These are phyloP conservation scores for Mariannaea sp. DNA, from an alignment of 2,329 filamentous ascomycete genomes.

Conservation along the genomic window DNA sequence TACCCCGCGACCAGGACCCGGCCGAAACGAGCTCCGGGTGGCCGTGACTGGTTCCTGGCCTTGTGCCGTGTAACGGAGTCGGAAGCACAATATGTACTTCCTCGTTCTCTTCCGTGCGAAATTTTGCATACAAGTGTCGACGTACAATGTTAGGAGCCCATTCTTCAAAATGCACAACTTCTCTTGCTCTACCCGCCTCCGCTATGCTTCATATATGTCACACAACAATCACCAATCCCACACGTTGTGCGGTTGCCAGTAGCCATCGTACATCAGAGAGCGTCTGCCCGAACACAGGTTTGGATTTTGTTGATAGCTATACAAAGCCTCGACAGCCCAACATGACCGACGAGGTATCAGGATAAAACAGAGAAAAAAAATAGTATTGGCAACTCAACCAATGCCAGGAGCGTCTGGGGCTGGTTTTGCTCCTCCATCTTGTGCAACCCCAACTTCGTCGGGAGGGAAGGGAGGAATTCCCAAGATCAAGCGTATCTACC, in stretches of 20 bases:
- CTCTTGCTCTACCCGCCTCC: too few relatives aligned
- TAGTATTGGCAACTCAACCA: constrained; percentile 12
- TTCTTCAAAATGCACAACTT: too few relatives aligned
- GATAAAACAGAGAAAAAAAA: constrained; percentile 3
- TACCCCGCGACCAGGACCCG: background rate
- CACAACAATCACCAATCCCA: constrained; percentile 3
- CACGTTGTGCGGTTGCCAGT: background rate
- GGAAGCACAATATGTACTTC: too few relatives aligned
- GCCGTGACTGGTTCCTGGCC: too few relatives aligned
- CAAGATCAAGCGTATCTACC: constrained; percentile 15
- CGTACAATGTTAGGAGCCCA: too few relatives aligned
- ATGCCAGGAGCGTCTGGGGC: constrained; percentile 2
- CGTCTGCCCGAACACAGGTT: constrained; percentile 9
- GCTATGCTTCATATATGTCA: background rate
- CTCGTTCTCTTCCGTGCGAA: too few relatives aligned
- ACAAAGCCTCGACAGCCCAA: constrained; percentile 9
- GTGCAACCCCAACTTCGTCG: constrained; percentile 11
- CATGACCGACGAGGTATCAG: background rate
- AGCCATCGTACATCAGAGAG: background rate
- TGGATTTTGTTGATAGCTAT: constrained; percentile 19
- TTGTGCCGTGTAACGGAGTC: too few relatives aligned
- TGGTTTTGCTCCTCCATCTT: constrained; percentile 2
- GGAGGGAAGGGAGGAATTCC: too few relatives aligned
- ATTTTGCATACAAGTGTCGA: too few relatives aligned
- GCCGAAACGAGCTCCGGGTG: too few relatives aligned